phyloP scores from a whole-genome alignment of 345 rosid genomes.

The Gossypium herbaceum region DNA sequence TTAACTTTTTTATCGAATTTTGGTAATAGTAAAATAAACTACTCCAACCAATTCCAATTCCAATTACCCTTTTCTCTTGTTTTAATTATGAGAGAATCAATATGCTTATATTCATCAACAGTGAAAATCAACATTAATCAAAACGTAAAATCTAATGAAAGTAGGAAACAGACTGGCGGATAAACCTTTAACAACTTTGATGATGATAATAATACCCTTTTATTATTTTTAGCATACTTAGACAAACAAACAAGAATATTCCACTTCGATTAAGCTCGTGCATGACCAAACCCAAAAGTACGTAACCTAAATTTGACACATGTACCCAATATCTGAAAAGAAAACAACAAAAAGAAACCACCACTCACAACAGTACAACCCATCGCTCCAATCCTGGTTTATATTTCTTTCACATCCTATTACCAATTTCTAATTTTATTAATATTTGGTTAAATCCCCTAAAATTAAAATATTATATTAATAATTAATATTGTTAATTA shows the following conservation, averaged over 20 bases:
- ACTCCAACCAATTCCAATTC: too few relatives aligned
- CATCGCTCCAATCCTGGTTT: background rate
- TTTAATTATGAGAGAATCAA: too few relatives aligned
- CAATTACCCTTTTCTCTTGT: too few relatives aligned
- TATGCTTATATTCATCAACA: too few relatives aligned
- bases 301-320: background rate
- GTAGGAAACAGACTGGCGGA: background rate
- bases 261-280: background rate
- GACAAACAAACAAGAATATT: slow-evolving; percentile 10
- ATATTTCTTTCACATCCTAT: background rate
- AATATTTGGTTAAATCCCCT: too few relatives aligned
- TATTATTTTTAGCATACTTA: background rate
- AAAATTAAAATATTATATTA: too few relatives aligned
- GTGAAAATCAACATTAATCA: too few relatives aligned
- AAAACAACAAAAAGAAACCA: background rate
- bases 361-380: background rate
- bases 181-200: background rate
- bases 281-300: background rate
- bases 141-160: background rate
- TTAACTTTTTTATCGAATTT: too few relatives aligned
- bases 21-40: too few relatives aligned
- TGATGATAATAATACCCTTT: background rate
- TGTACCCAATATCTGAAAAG: background rate
- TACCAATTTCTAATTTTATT: too few relatives aligned
- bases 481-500: too few relatives aligned